phyloP scores from a whole-genome alignment of 805 yeast genomes.

The Zygoascus flipseniorum region DNA sequence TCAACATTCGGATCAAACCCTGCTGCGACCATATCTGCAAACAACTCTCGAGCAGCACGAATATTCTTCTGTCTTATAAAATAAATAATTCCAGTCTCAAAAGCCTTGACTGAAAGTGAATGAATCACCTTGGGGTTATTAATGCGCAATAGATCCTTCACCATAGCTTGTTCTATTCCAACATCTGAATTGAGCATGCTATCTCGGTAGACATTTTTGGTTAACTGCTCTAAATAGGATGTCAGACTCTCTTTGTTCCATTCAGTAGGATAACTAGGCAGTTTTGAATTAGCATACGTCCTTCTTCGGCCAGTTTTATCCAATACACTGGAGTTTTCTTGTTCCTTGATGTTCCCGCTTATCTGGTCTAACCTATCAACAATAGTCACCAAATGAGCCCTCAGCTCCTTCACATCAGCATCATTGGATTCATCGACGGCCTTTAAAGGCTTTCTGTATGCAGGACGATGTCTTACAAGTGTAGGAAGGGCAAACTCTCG shows the following conservation, averaged over 20 bases:
- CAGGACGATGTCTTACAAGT: not conserved
- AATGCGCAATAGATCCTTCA: constrained; percentile 14
- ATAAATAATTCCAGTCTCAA: constrained; percentile 16
- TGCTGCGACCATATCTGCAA: constrained; percentile 9
- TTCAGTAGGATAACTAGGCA: not conserved
- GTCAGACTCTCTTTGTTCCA: constrained; percentile 2
- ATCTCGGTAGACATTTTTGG: not conserved
- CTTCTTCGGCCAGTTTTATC: not conserved
- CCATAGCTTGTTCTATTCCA: constrained; percentile 1
- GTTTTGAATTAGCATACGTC: not conserved
- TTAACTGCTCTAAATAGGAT: not conserved
- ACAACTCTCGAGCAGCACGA: constrained; percentile 14
- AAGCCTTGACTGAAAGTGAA: constrained; percentile 12
- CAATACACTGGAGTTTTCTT: not conserved
- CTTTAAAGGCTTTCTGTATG: not conserved
- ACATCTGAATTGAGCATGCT: not conserved
- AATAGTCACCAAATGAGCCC: constrained; percentile 1
- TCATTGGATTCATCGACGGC: not conserved
- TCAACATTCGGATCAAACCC: constrained; percentile 6
- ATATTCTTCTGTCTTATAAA: constrained; percentile 9
- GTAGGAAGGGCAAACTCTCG: not conserved
- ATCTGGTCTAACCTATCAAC: not conserved
- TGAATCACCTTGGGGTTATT: constrained; percentile 12
- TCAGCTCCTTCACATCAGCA: not conserved
- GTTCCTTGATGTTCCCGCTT: not conserved